These are phyloP conservation scores for Cyclotella atomus DNA, from an alignment of 108 stramenopile species.

Conservation along the genomic window DNA sequence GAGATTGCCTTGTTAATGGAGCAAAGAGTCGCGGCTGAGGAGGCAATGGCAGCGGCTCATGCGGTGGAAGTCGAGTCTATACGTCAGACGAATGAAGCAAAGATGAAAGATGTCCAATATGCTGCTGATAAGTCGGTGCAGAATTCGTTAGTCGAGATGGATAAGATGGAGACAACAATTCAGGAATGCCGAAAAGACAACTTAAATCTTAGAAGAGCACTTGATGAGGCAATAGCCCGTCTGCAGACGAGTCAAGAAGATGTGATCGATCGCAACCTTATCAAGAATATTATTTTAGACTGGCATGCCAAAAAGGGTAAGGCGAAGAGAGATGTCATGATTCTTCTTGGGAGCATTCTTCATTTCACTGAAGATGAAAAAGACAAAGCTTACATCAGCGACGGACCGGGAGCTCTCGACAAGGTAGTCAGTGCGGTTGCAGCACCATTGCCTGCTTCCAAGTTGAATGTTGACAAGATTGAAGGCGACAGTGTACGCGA, in stretches of 20 bases:
- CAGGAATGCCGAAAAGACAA: slow-evolving; percentile 70
- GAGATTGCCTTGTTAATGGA: slow-evolving; percentile 80
- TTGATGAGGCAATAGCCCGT: slow-evolving; percentile 88
- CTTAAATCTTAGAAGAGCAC: slow-evolving; percentile 71
- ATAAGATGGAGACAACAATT: slow-evolving; percentile 57
- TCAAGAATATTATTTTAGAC: slow-evolving; percentile 91
- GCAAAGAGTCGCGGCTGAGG: slow-evolving; percentile 62
- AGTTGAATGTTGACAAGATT: slow-evolving; percentile 73
- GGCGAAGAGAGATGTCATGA: slow-evolving; percentile 78
- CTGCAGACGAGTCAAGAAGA: slow-evolving; percentile 91
- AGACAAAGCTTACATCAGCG: slow-evolving; percentile 68
- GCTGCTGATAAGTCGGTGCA: slow-evolving; percentile 63
- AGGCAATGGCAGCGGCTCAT: slow-evolving; percentile 72
- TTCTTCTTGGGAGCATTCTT: slow-evolving; percentile 83
- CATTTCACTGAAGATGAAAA: slow-evolving; percentile 91
- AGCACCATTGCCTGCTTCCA: slow-evolving; percentile 79
- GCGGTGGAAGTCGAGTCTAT: slow-evolving; percentile 65
- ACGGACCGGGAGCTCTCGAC: slow-evolving; percentile 46
- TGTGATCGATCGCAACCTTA: slow-evolving; percentile 84
- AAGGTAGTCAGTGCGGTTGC: slow-evolving; percentile 68
- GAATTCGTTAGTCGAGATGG: slow-evolving; percentile 65
- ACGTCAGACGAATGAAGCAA: slow-evolving; percentile 58
- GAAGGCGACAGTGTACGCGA: slow-evolving; percentile 88
- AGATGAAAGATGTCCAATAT: slow-evolving; percentile 70
- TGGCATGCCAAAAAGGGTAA: slow-evolving; percentile 80